A percentile compares a stretch with the other conserved stretches of the same genome.
Conservation (phyloP, 768 basidiomycete genomes). For the Hericium erinaceus region DNA sequence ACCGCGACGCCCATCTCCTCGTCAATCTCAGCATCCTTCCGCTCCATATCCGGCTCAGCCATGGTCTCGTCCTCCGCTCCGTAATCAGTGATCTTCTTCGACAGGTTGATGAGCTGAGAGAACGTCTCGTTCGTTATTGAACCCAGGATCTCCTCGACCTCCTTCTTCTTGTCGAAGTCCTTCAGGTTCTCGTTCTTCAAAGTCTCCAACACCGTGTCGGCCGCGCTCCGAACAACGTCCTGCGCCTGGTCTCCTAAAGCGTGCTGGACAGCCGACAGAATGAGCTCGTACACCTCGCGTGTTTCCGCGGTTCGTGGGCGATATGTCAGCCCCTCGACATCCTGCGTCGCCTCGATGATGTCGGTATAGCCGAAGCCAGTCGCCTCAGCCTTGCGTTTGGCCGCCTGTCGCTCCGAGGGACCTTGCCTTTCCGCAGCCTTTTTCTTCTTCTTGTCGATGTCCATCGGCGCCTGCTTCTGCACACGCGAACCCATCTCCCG, state of each 20-base stretch:
- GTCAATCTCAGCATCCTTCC: conserved; percentile 84
- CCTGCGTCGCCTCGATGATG: conserved; percentile 89
- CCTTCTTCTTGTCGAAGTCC: conserved; percentile 96
- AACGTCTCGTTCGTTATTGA: conserved; percentile 64
- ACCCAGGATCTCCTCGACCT: conserved; percentile 75
- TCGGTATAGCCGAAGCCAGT: conserved; percentile 75
- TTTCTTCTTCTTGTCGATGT: conserved; percentile 90
- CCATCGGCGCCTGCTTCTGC: conserved; percentile 72
- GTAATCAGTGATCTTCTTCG: conserved; percentile 96
- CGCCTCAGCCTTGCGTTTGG: conserved; percentile 55
- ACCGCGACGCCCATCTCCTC: conserved; percentile 97
- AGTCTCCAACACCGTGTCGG: conserved; percentile 83
- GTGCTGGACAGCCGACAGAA: conserved; percentile 74
- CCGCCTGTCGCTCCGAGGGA: conserved; percentile 42
- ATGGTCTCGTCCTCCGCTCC: conserved; percentile 76
- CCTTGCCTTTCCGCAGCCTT: conserved; percentile 59
- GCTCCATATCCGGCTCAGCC: conserved; percentile 72
- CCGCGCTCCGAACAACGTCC: conserved; percentile 90
- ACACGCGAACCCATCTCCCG: conserved; percentile 93
- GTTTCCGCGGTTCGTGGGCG: conserved; percentile 92
- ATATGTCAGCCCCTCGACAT: conserved; percentile 88
- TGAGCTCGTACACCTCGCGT: conserved; percentile 86
- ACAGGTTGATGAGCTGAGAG: conserved; percentile 70
- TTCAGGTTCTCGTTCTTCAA: conserved; percentile 85
- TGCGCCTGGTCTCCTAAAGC: conserved; percentile 91